phyloP scores from a whole-genome alignment of 1,284 basidiomycete species.

The Malassezia caprae region DNA sequence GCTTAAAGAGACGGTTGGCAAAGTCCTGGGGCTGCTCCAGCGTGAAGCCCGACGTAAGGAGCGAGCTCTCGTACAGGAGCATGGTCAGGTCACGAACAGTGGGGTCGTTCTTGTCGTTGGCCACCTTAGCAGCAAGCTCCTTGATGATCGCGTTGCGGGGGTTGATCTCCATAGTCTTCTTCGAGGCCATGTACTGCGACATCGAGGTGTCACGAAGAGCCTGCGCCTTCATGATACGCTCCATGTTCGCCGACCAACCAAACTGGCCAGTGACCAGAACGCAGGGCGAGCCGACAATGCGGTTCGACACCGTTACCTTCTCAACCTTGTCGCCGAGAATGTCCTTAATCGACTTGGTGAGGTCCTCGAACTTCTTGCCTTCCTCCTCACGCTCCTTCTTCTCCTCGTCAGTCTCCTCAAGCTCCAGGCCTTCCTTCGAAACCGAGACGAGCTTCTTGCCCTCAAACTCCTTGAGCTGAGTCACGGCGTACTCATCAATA shows the following conservation, averaged over 20 bases:
- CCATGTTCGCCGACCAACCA: conserved; percentile 99
- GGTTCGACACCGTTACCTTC: conserved; percentile 97
- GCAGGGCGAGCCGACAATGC: conserved; percentile 51
- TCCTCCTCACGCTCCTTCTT: conserved; percentile 84
- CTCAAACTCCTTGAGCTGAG: conserved; percentile 98
- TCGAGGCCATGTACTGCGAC: conserved; percentile 87
- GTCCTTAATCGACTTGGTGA: conserved; percentile 93
- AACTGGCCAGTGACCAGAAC: conserved; percentile 82
- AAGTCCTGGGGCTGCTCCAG: conserved; percentile 91
- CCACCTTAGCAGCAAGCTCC: conserved; percentile 87
- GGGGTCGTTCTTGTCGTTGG: conserved; percentile 88
- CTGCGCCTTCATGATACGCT: conserved; percentile 99
- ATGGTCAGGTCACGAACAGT: conserved; percentile 91
- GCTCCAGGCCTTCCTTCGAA: conserved; percentile 97
- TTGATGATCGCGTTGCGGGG: conserved; percentile 86
- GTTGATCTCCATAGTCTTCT: conserved; percentile 99
- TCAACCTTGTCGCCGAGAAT: conserved; percentile 98
- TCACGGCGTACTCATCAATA: conserved; percentile 55
- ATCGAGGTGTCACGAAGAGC: conserved; percentile 95
- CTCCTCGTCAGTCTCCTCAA: conserved; percentile 97
- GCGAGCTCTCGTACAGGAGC: conserved; percentile 90
- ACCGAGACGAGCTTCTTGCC: conserved; percentile 96
- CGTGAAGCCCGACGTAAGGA: conserved; percentile 65
- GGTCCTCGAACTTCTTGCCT: conserved; percentile 70
- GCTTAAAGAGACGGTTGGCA: conserved; percentile 89